phyloP scores from a whole-genome alignment of 306 rosid genomes.

The Echinosophora koreensis region DNA sequence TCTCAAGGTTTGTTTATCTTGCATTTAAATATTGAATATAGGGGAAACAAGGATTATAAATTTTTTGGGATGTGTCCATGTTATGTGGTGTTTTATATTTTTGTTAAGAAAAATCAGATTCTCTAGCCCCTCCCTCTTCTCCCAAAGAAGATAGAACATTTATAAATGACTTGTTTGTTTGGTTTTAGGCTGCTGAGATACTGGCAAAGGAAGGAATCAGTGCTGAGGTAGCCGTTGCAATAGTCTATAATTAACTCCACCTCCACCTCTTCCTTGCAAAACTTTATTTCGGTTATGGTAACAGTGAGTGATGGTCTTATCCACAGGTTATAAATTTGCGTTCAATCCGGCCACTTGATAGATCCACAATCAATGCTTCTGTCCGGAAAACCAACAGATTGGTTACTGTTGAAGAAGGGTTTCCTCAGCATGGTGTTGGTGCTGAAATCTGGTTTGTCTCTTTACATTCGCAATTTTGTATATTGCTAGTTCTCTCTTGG shows the following conservation, averaged over 20 bases:
- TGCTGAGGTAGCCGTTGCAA: slow-evolving; percentile 80
- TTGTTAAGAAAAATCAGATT: slow-evolving; percentile 5
- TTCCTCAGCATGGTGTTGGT: slow-evolving; percentile 99
- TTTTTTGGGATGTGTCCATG: not conserved
- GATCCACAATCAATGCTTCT: slow-evolving; percentile 87
- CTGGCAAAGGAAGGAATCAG: slow-evolving; percentile 92
- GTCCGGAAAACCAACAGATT: slow-evolving; percentile 95
- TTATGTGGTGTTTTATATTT: not conserved
- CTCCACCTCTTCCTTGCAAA: not conserved
- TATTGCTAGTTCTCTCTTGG: slow-evolving; percentile 34
- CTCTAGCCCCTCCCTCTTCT: slow-evolving; percentile 7
- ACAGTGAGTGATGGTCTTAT: slow-evolving; percentile 26
- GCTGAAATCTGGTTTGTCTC: slow-evolving; percentile 91
- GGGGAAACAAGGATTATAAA: not conserved
- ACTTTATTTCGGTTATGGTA: slow-evolving; percentile 31
- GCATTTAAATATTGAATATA: slow-evolving; percentile 33
- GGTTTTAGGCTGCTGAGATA: slow-evolving; percentile 88
- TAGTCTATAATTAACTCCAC: slow-evolving; percentile 28
- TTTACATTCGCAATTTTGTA: slow-evolving; percentile 20
- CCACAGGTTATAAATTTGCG: slow-evolving; percentile 86
- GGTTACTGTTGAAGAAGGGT: slow-evolving; percentile 97
- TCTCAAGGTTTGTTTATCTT: slow-evolving; percentile 76
- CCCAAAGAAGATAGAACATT: slow-evolving; percentile 17
- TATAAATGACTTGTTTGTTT: slow-evolving; percentile 47
- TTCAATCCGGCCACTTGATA: slow-evolving; percentile 94